These are phyloP conservation scores for Sporisorium exsertum DNA, from an alignment of 1,284 basidiomycete genomes.

Conservation along the genomic window DNA sequence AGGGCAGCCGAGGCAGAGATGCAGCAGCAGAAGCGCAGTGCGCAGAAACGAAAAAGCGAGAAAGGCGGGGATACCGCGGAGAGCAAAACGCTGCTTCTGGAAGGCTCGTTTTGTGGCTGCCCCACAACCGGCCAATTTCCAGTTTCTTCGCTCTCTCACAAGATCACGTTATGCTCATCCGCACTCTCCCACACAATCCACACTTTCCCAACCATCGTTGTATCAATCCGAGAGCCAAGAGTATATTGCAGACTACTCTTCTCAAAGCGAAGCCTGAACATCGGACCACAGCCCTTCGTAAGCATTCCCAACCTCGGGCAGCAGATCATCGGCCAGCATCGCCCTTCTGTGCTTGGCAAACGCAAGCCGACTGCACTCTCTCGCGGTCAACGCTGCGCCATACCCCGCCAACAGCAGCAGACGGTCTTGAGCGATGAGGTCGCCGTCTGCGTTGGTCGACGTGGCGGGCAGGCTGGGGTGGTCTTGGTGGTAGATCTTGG, in stretches of 20 bases:
- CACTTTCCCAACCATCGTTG: too few species aligned
- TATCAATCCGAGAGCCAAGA: too few species aligned
- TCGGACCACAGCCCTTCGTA: slow-evolving; percentile 61
- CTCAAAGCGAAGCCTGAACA: slow-evolving; percentile 18
- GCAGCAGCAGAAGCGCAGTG: not conserved
- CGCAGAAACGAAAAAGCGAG: not conserved
- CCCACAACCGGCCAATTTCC: not conserved
- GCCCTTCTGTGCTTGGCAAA: slow-evolving; percentile 82
- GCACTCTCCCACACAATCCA: too few species aligned
- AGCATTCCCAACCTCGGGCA: slow-evolving; percentile 68
- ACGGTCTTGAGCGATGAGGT: slow-evolving; percentile 69
- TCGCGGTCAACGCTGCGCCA: slow-evolving; percentile 88
- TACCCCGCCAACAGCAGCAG: slow-evolving; percentile 86
- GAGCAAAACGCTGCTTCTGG: not conserved
- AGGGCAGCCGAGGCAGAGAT: not conserved
- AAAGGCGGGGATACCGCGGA: slow-evolving; percentile 6
- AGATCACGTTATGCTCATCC: too few species aligned
- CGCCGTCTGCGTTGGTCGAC: slow-evolving; percentile 56
- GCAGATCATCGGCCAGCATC: slow-evolving; percentile 89
- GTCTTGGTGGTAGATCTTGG: slow-evolving; percentile 80
- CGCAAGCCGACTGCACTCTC: slow-evolving; percentile 81
- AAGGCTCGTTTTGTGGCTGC: too few species aligned
- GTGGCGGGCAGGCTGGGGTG: slow-evolving; percentile 7
- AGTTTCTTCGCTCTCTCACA: too few species aligned
- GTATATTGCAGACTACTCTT: not conserved